A percentile compares a stretch with the other conserved stretches of the same genome.
These are phyloP conservation scores for Physcomitrellopsis africana DNA, from an alignment of 225 moss, liverwort and hornwort genomes.

Conservation along the genomic window DNA sequence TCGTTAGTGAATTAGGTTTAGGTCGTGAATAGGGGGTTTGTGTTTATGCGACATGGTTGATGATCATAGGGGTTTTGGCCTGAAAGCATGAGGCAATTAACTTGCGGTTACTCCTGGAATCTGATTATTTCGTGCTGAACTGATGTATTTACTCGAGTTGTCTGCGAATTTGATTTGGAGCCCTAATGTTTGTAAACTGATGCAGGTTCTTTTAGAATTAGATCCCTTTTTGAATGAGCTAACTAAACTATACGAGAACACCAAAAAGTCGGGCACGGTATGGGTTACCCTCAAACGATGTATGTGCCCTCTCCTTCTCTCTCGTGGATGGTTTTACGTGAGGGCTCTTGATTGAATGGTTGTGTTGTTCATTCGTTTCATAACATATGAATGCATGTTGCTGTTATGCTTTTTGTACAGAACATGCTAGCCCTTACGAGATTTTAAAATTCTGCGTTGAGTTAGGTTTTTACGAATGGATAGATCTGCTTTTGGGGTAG, in stretches of 20 bases:
- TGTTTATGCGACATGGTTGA: not conserved
- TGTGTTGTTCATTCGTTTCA: not conserved
- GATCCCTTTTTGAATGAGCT: conserved; percentile 93
- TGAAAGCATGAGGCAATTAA: not conserved
- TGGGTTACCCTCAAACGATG: conserved; percentile 91
- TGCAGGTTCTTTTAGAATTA: conserved; percentile 79
- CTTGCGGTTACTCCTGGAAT: not conserved
- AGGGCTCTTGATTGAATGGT: not conserved
- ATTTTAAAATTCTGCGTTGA: not conserved
- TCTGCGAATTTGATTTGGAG: not conserved
- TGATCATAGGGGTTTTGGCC: not conserved
- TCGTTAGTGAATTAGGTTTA: conserved; percentile 17
- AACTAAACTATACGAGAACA: conserved; percentile 77
- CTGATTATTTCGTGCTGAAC: not conserved
- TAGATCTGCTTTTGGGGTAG: not conserved
- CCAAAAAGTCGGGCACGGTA: conserved; percentile 73
- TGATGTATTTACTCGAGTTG: conserved; percentile 15
- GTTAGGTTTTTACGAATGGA: not conserved
- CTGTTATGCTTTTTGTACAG: not conserved
- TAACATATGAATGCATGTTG: not conserved
- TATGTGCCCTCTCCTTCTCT: conserved; percentile 39
- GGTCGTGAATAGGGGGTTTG: conserved; percentile 28
- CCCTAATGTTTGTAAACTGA: conserved; percentile 32
- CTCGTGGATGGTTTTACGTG: no score
- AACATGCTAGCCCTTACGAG: not conserved